Evolutionary conservation across 208 protist genomes (phyloP).

Genomic region (Crithidia expoeki): DNA sequence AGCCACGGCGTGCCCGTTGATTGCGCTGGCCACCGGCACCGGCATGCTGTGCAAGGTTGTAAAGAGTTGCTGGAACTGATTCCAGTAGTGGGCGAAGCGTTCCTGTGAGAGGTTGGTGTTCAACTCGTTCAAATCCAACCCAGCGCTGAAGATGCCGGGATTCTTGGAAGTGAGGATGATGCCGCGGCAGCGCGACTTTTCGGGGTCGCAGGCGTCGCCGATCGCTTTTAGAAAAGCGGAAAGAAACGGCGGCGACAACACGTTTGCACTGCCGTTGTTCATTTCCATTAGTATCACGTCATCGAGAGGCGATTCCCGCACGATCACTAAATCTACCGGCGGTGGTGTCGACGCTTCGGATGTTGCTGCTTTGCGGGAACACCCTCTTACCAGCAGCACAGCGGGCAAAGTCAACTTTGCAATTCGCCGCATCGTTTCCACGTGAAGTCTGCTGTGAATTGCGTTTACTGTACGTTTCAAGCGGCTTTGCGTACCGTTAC

Average conservation of each 20-base stretch:
- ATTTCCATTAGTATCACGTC: constrained; percentile 60
- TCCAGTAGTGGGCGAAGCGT: constrained; percentile 66
- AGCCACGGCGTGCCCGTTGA: constrained; percentile 72
- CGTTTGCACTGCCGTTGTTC: constrained; percentile 53
- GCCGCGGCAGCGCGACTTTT: constrained; percentile 48
- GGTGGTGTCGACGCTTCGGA: not conserved
- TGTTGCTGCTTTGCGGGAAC: not conserved
- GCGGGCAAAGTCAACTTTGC: not conserved
- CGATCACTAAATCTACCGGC: constrained; percentile 28
- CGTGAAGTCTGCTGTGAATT: no score
- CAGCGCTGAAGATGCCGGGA: constrained; percentile 59
- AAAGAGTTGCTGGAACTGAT: constrained; percentile 73
- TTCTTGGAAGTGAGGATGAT: constrained; percentile 71
- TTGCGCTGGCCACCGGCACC: constrained; percentile 65
- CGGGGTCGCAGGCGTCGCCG: constrained; percentile 53
- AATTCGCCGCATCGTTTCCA: constrained; percentile 1
- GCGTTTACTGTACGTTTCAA: no score
- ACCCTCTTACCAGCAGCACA: not conserved
- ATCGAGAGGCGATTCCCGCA: constrained; percentile 53
- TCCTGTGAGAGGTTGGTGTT: constrained; percentile 37
- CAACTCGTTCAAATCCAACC: constrained; percentile 62
- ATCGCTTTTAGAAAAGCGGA: constrained; percentile 49
- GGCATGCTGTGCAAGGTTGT: constrained; percentile 70
- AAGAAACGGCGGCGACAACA: constrained; percentile 53
- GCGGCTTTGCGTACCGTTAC: no score